A percentile compares a stretch with the other conserved stretches of the same genome.
Conservation (phyloP, 2,329 filamentous ascomycete species). For the Monilinia polystroma region DNA sequence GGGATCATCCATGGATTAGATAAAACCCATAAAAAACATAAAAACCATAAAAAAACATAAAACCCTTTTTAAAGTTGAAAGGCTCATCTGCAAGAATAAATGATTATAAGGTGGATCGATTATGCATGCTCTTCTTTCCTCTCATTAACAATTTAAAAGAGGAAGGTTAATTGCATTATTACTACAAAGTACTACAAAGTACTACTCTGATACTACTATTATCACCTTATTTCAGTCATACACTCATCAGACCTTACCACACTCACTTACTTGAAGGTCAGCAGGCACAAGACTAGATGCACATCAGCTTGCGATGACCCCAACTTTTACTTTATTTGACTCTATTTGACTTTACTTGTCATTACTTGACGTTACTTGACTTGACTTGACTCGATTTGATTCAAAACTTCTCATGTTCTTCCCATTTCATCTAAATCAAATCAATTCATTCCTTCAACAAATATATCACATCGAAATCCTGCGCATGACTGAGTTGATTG, state of each 20-base stretch:
- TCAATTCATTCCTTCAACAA: background rate
- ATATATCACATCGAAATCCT: background rate
- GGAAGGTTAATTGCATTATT: no score
- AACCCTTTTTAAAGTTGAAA: background rate
- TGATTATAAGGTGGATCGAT: background rate
- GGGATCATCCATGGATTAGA: no score
- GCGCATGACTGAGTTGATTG: background rate
- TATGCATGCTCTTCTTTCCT: background rate
- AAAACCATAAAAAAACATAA: background rate
- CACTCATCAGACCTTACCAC: no score
- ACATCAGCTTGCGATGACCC: conserved; percentile 12
- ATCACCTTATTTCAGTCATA: no score
- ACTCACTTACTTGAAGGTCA: background rate
- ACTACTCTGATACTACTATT: no score
- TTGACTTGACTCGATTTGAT: background rate
- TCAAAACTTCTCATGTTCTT: background rate
- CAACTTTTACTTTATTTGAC: background rate
- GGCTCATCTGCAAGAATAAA: background rate
- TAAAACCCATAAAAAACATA: background rate
- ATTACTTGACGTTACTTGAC: background rate
- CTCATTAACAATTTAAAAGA: no score
- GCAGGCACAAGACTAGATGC: background rate
- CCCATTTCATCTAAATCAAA: background rate
- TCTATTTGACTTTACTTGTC: background rate
- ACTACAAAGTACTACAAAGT: no score